Conservation (phyloP, 371 early-diverging fungal genomes). For the Apophysomyces variabilis region DNA sequence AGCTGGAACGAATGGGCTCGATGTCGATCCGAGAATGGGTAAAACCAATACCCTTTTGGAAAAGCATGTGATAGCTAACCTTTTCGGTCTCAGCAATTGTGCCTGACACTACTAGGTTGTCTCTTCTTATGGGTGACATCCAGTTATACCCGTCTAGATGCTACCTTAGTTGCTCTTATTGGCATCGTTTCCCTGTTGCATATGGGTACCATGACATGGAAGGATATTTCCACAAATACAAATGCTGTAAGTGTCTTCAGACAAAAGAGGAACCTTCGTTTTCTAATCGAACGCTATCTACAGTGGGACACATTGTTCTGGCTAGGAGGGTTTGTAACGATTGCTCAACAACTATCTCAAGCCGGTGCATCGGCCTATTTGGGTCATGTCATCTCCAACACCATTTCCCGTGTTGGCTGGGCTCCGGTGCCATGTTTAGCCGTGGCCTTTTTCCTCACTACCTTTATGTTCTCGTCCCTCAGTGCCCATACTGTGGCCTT, state of each 20-base stretch:
- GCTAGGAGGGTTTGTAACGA: slow-evolving; percentile 78
- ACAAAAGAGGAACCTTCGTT: slow-evolving; percentile 1
- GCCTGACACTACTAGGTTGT: slow-evolving; percentile 56
- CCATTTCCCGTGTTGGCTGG: slow-evolving; percentile 34
- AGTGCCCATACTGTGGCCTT: slow-evolving; percentile 75
- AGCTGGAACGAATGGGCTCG: slow-evolving; percentile 42
- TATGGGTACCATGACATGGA: slow-evolving; percentile 69
- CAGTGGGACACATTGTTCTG: slow-evolving; percentile 86
- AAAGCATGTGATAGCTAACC: neutral
- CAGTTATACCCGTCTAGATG: slow-evolving; percentile 61
- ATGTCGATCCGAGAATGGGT: slow-evolving; percentile 50
- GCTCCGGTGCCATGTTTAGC: slow-evolving; percentile 57
- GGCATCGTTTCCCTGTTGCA: slow-evolving; percentile 64
- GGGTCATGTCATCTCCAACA: slow-evolving; percentile 57
- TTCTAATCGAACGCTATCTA: slow-evolving; percentile 13
- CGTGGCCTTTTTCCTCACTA: slow-evolving; percentile 68
- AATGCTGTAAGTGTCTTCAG: slow-evolving; percentile 55
- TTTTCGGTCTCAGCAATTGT: slow-evolving; percentile 46
- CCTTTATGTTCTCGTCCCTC: slow-evolving; percentile 74
- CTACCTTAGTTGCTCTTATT: slow-evolving; percentile 71
- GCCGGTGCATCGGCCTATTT: slow-evolving; percentile 70
- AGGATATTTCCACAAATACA: slow-evolving; percentile 68
- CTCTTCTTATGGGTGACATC: slow-evolving; percentile 74
- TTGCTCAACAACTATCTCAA: slow-evolving; percentile 74
- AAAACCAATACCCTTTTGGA: slow-evolving; percentile 2